Base-by-base conservation (phyloP, 192 early-diverging fungal genomes). In the Linnemannia schmuckeri region DNA sequence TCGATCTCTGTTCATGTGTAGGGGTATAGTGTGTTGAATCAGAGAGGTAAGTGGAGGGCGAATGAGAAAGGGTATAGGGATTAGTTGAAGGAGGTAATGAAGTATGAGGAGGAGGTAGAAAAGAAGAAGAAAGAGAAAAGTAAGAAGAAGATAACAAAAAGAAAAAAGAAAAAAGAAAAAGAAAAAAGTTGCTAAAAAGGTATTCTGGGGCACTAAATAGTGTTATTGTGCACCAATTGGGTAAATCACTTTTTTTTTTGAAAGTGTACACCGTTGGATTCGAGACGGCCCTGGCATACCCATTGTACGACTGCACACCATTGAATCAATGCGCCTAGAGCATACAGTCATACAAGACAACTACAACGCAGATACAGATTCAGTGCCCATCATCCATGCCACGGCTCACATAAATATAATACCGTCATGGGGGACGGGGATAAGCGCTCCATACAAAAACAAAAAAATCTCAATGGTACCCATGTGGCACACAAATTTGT, bases 1-100 rank as follows among this genome's bases (percentile, higher is more conserved):
- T 41, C 75, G 82, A 77, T 83, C 76, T 78, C 76, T 83, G 76
- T 55, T 83, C 82, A 78, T 83, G 38, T 22, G 30, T 8, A 69
- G 17, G 52, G 49, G 30, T 30, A 75, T 41, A 47, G 38, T 18
- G 49, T 52, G 49, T 52, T 52, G 18, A 18, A 70, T 41, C 63
- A 74, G 41, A 41, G 41, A 57, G 74, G 22, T 12, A 46, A 46
- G 44, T 46, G 33, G 33, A 41, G 63, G 37, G n/a, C 20, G 33
- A 72, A 47, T 33, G 52, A 76, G 66, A 33, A 17, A 72, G 57
- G 35, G 22, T 40, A 52, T 9, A 30, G 10, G 27, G 20, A 38
- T 41, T 41, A 35, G 13, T 38, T 76, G 68, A 71, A 41, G n/a
- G 38, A 38, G 37, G 33, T 6, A 46, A 40, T 18, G 47, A 44